Conservation (phyloP, 1,139 yeast genomes). For the Sugiyamaella sp. region DNA sequence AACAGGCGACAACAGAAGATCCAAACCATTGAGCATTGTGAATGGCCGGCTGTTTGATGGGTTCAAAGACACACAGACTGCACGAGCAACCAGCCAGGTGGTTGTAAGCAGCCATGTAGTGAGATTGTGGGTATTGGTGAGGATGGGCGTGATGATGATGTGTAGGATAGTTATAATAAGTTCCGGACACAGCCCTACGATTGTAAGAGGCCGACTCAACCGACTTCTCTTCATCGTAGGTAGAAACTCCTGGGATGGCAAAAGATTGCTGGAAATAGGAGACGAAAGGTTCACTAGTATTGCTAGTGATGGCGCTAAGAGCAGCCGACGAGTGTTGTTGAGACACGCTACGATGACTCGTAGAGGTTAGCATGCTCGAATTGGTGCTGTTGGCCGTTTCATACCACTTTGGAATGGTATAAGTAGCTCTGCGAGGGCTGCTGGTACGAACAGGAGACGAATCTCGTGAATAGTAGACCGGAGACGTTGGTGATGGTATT, state of each 20-base stretch:
- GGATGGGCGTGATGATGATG: conserved; percentile 12
- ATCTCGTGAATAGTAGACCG: conserved; percentile 8
- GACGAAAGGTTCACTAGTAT: conserved; percentile 17
- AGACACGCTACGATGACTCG: background rate
- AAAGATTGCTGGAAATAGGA: conserved; percentile 32
- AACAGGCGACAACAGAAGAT: conserved; percentile 28
- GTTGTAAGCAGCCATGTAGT: conserved; percentile 30
- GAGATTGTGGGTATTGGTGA: conserved; percentile 23
- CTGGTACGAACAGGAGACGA: conserved; percentile 4
- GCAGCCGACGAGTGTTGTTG: conserved; percentile 9
- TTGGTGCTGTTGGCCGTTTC: conserved; percentile 26
- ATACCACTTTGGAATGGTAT: conserved; percentile 35
- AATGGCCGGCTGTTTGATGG: conserved; percentile 17
- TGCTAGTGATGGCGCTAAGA: conserved; percentile 3
- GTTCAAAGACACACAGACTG: conserved; percentile 29
- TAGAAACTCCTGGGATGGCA: conserved; percentile 19
- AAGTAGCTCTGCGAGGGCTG: conserved; percentile 21
- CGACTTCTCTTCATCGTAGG: conserved; percentile 22
- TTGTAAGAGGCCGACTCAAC: conserved; percentile 11
- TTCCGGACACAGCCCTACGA: background rate
- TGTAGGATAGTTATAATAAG: conserved; percentile 8
- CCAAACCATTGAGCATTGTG: conserved; percentile 16
- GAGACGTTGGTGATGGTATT: conserved; percentile 14
- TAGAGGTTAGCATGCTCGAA: conserved; percentile 13
- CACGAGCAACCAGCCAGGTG: conserved; percentile 31